phyloP scores from a whole-genome alignment of 768 basidiomycete genomes.

The Boletus patriciae region DNA sequence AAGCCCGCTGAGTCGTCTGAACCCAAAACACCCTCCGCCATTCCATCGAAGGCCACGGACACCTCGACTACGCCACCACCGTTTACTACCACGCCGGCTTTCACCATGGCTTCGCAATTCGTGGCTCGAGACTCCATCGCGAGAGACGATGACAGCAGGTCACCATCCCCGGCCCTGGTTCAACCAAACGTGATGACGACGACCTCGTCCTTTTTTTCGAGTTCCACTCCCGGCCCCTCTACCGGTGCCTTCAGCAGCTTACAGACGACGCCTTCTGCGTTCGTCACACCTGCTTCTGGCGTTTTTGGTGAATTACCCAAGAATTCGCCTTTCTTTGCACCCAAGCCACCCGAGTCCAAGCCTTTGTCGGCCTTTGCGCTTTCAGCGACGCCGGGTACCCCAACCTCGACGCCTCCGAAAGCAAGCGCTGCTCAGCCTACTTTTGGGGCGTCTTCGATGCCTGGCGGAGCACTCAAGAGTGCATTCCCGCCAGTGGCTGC shows the following conservation, averaged over 20 bases:
- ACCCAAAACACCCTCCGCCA: conserved; percentile 12
- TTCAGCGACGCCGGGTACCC: conserved; percentile 13
- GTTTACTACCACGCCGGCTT: background rate
- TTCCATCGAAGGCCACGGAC: conserved; percentile 2
- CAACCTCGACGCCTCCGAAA: conserved; percentile 27
- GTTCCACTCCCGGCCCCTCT: conserved; percentile 26
- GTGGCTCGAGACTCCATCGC: conserved; percentile 13
- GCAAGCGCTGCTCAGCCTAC: conserved; percentile 26
- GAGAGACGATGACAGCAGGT: conserved; percentile 26
- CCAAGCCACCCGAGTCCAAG: conserved; percentile 31
- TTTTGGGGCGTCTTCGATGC: conserved; percentile 42
- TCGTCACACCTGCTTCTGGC: conserved; percentile 39
- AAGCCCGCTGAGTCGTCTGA: conserved; percentile 11
- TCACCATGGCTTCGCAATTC: conserved; percentile 4
- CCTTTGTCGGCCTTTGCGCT: conserved; percentile 41
- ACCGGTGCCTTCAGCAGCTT: conserved; percentile 43
- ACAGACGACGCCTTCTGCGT: conserved; percentile 34
- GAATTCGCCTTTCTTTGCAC: conserved; percentile 57
- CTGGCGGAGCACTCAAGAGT: conserved; percentile 22
- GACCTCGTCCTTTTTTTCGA: conserved; percentile 16
- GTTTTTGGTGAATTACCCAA: conserved; percentile 37
- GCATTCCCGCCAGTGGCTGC: conserved; percentile 15
- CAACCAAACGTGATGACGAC: conserved; percentile 3
- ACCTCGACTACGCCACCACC: conserved; percentile 5
- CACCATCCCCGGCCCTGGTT: conserved; percentile 24